phyloP scores from a whole-genome alignment of 192 early-diverging fungal genomes.

The Pilaira anomala region DNA sequence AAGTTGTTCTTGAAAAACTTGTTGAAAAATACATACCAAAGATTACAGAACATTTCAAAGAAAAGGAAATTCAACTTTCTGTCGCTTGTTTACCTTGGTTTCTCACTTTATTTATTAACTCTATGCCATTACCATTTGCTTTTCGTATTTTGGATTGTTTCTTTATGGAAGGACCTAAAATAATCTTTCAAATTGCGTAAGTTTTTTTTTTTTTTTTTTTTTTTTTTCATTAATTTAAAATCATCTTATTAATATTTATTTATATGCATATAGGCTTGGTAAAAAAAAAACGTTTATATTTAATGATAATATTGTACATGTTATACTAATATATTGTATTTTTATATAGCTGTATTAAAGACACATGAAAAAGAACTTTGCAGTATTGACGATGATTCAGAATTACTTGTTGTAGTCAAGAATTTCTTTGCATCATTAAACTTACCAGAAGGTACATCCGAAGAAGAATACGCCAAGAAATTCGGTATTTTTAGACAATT shows the following conservation, averaged over 20 bases:
- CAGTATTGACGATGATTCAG: slow-evolving; percentile 65
- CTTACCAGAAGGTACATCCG: slow-evolving; percentile 42
- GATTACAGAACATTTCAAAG: slow-evolving; percentile 76
- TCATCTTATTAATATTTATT: background rate
- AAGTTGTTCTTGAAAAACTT: slow-evolving; percentile 89
- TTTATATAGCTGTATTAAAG: slow-evolving; percentile 77
- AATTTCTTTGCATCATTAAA: slow-evolving; percentile 81
- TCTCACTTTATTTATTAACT: slow-evolving; percentile 93
- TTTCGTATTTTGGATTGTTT: slow-evolving; percentile 94
- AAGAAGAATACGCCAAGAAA: slow-evolving; percentile 41
- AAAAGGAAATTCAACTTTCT: slow-evolving; percentile 90
- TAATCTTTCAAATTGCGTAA: slow-evolving; percentile 89
- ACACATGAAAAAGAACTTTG: slow-evolving; percentile 77
- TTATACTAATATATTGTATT: background rate
- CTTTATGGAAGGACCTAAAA: slow-evolving; percentile 93
- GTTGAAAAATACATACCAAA: slow-evolving; percentile 89
- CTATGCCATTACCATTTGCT: slow-evolving; percentile 87
- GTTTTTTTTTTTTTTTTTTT: slow-evolving; percentile 16
- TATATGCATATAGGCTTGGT: slow-evolving; percentile 4
- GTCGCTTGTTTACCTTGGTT: slow-evolving; percentile 99
- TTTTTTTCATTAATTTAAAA: background rate
- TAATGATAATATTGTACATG: background rate
- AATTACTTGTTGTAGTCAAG: slow-evolving; percentile 79
- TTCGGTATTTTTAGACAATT: slow-evolving; percentile 1
- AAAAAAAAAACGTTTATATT: background rate